These are phyloP conservation scores for Ophiocordyceps robertsii DNA, from an alignment of 2,329 filamentous ascomycete genomes.

Conservation along the genomic window DNA sequence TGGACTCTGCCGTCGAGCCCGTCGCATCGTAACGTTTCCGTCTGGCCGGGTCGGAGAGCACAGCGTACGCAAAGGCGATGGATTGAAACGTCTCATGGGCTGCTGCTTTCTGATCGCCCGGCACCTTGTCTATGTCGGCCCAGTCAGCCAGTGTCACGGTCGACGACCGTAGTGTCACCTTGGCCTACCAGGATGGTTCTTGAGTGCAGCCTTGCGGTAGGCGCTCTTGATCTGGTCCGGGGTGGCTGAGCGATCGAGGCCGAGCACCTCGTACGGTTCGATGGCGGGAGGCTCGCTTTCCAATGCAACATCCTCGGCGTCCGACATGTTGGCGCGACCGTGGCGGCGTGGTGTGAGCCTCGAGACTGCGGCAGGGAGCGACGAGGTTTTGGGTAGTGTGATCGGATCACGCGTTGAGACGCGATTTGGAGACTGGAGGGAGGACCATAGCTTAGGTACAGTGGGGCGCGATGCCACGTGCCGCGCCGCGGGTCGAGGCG, in stretches of 20 bases:
- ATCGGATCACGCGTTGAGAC: conserved; percentile 7
- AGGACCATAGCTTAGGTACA: too few relatives aligned
- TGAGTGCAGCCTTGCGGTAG: conserved; percentile 83
- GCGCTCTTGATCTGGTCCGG: conserved; percentile 73
- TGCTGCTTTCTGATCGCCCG: conserved; percentile 49
- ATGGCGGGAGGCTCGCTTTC: conserved; percentile 48
- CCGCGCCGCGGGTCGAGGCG: too few relatives aligned
- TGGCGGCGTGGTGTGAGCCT: conserved; percentile 4
- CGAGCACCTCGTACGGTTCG: conserved; percentile 71
- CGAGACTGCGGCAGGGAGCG: background rate
- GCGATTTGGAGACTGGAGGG: background rate
- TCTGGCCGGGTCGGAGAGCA: conserved; percentile 71
- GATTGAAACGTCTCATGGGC: conserved; percentile 78
- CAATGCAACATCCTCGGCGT: conserved; percentile 35
- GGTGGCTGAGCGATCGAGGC: conserved; percentile 56
- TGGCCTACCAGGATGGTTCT: conserved; percentile 63
- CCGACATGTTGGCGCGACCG: conserved; percentile 23
- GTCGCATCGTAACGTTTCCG: conserved; percentile 82
- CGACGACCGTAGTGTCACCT: background rate
- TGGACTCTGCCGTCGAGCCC: conserved; percentile 73
- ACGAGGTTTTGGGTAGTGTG: conserved; percentile 1
- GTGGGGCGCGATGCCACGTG: too few relatives aligned
- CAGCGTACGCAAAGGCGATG: conserved; percentile 85
- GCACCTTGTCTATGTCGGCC: conserved; percentile 56
- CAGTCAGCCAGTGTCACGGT: conserved; percentile 6